phyloP scores from a whole-genome alignment of 1,139 yeast species.

The Geotrichum aggregatum region DNA sequence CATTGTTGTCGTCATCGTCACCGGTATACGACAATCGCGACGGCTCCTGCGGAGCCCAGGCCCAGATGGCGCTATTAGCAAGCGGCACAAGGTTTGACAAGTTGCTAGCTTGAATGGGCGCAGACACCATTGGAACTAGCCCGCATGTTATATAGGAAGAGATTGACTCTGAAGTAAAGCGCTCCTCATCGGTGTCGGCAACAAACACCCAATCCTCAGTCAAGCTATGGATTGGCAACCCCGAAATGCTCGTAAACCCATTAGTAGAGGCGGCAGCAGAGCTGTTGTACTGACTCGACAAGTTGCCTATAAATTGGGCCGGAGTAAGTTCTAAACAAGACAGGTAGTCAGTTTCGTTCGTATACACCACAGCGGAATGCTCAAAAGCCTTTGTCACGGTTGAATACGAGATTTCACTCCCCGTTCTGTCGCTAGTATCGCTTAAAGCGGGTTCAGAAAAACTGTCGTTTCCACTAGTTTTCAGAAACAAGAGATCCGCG shows the following conservation, averaged over 20 bases:
- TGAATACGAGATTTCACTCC: too few relatives aligned
- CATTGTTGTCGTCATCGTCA: neutral
- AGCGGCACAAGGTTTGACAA: conserved; percentile 29
- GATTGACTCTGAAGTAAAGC: conserved; percentile 30
- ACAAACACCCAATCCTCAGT: neutral
- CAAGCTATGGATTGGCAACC: neutral
- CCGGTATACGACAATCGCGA: conserved; percentile 12
- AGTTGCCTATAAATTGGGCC: conserved; percentile 19
- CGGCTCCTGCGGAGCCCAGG: conserved; percentile 66
- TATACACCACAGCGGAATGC: conserved; percentile 9
- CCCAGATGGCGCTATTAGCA: conserved; percentile 53
- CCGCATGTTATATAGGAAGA: conserved; percentile 49
- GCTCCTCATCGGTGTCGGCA: conserved; percentile 13
- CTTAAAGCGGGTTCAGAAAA: conserved; percentile 6
- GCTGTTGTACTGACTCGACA: conserved; percentile 1
- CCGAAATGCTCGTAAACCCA: neutral
- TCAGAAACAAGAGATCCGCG: conserved; percentile 8
- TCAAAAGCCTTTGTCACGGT: too few relatives aligned
- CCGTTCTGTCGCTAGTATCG: too few relatives aligned
- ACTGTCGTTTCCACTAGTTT: neutral
- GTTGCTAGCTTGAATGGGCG: conserved; percentile 28
- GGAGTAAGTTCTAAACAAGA: conserved; percentile 3
- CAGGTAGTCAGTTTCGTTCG: conserved; percentile 26
- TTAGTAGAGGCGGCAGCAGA: neutral
- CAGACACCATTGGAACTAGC: conserved; percentile 51